Base-by-base conservation (phyloP, 2,329 filamentous ascomycete genomes). In the Diaporthe citri region DNA sequence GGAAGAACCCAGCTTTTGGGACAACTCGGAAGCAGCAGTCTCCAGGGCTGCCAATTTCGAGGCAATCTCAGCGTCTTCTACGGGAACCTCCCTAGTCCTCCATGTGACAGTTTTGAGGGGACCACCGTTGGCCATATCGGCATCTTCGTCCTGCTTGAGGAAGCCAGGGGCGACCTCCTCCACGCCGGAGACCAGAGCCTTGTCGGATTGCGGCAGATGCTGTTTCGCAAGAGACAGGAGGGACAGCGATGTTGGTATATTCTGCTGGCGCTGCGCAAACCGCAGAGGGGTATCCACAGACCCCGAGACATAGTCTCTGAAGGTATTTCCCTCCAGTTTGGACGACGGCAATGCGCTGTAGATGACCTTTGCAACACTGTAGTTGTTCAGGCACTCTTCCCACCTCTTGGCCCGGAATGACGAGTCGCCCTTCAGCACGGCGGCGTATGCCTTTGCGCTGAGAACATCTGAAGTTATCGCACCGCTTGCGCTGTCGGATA, bases 271-370 rank as follows among this genome's bases (percentile, higher is more conserved):
- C 25, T 97, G 95, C 48, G 96, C 96, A 83, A 97, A 98, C 77
- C 96, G 93, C 80, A 99, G 94, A 77, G 95, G 97, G 2, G 96
- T 96, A 82, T 99, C 97, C 76, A 98, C 93, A 6, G 94, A 97
- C 79, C 94, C 93, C 64, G 93, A 91, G 74, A 99, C 86, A 34
- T 98, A 88, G 76, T 98, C 96, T 81, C 94, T 95, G 87, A 95
- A 97, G 48, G 94, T 87, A 75, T 98, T 96, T 76, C 91, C 93
- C 81, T 92, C 93, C 25, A 86, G 83, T 46, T 82, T 77, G 85
- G 90, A 76, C 22, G 90, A 87, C 25, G 92, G 88, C 57, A 99
- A 87, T 0, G 94, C 92, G 76, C 90, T 92, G 86, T 98, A 99
- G 79, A 98, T 93, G 74, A 98, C 89, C 76, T 94, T 90, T 28